Evolutionary conservation across 1,139 yeast species (phyloP), one percentile per base, ranked within the genome.

Genomic region (Candida buenavistaensis): DNA sequence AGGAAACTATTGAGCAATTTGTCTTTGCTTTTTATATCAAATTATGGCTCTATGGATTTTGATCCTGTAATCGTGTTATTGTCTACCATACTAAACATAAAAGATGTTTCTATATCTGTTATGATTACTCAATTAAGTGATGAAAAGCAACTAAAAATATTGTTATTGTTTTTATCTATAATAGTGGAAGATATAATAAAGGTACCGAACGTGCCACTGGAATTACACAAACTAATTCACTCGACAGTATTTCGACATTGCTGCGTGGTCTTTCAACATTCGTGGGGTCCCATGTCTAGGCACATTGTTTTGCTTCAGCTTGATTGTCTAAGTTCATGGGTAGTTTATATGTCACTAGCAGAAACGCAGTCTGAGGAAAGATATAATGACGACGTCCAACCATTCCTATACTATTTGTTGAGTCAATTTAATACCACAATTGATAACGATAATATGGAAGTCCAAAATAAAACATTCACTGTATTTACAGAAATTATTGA

Each of bases 101-200:
- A 14, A 20, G 14, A 17, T n/a, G 17, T 19, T 9, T 12, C 24
- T n/a, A 7, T 26, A 12, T n/a, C 32, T 3, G 10, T 16, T 6
- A 17, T 17, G 11, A 24, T 24, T 23, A 11, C 10, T 3, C 21
- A 17, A 14, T 28, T 38, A n/a, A 29, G 22, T 7, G 31, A 30
- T n/a, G 25, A 30, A 13, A 24, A 22, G 16, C 39, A 43, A 26
- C 22, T 41, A 6, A 41, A 43, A 16, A 24, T 55, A 6, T 17
- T 56, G 6, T 28, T 58, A 12, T 35, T 51, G n/a, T 71, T 73
- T 38, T 59, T 73, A 3, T 66, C 80, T 15, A 76, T 78, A 12
- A 48, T 80, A 1, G 75, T 72, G 1, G 89, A 82, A 50, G 89
- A 82, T 43, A 46, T 73, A 7, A 48, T 62, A 21, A 75, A 72